Evolutionary conservation across 208 protist species (phyloP).

Genomic region (Angomonas ambiguus): DNA sequence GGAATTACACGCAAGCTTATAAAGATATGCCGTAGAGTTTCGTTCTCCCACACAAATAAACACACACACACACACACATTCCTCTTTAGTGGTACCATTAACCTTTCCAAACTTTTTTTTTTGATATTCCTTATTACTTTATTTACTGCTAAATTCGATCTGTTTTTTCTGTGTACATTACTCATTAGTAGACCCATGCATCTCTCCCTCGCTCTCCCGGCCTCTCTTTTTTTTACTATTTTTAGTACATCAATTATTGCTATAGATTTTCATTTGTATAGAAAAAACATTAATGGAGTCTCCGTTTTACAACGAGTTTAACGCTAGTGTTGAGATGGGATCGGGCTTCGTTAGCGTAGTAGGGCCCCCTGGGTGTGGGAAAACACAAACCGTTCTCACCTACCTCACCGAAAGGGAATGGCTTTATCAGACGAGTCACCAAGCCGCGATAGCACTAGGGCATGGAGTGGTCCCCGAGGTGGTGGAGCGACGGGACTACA

Average conservation of each 20-base stretch:
- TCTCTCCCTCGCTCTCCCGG: background rate
- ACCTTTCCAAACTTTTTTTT: background rate
- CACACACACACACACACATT: background rate
- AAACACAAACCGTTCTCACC: constrained; percentile 57
- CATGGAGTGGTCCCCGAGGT: background rate
- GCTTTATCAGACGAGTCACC: constrained; percentile 15
- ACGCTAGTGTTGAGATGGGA: constrained; percentile 66
- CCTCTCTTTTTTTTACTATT: background rate
- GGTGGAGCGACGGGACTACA: background rate
- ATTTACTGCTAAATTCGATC: background rate
- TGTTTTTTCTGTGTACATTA: background rate
- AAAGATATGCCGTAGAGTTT: constrained; percentile 79
- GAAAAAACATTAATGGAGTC: background rate
- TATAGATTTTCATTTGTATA: constrained; percentile 5
- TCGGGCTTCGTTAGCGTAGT: constrained; percentile 74
- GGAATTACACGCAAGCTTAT: constrained; percentile 90
- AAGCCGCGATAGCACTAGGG: background rate
- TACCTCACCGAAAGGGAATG: constrained; percentile 54
- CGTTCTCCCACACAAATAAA: background rate
- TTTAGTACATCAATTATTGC: background rate
- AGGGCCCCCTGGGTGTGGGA: constrained; percentile 73
- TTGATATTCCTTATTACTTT: background rate
- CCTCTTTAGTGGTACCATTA: background rate
- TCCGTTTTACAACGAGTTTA: constrained; percentile 40
- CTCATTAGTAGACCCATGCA: background rate